phyloP scores from a whole-genome alignment of 1,284 basidiomycete species.

The Cryptococcus amylolentus region DNA sequence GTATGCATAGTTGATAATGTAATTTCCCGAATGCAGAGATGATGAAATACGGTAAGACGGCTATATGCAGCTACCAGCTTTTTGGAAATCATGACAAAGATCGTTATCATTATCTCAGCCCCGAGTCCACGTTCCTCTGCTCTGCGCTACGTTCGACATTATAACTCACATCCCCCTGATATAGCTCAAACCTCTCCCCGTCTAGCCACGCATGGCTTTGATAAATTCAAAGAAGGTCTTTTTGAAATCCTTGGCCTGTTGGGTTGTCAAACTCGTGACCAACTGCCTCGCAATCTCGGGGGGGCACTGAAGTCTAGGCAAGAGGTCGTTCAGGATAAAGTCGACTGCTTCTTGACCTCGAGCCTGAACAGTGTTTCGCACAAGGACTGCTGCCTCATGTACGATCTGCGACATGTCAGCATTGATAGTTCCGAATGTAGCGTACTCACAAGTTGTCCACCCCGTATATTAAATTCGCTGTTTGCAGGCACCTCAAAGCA shows the following conservation, averaged over 20 bases:
- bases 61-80: slow-evolving; percentile 2
- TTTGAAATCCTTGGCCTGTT: slow-evolving; percentile 78
- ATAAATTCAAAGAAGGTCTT: slow-evolving; percentile 82
- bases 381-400: slow-evolving; percentile 77
- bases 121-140: not conserved
- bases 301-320: slow-evolving; percentile 87
- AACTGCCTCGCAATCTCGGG: slow-evolving; percentile 73
- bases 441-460: slow-evolving; percentile 71
- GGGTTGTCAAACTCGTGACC: slow-evolving; percentile 67
- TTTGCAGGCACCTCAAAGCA: slow-evolving; percentile 78
- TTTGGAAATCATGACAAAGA: not conserved
- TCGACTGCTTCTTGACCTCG: slow-evolving; percentile 80
- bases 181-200: not conserved
- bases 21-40: not conserved
- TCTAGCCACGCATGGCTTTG: slow-evolving; percentile 35
- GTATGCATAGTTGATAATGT: too few species aligned
- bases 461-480: slow-evolving; percentile 79
- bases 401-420: slow-evolving; percentile 61
- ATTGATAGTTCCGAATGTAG: not conserved
- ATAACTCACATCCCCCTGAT: not conserved
- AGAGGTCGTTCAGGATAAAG: slow-evolving; percentile 73
- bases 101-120: not conserved
- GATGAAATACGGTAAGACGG: not conserved
- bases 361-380: slow-evolving; percentile 73
- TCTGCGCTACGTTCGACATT: not conserved